These are phyloP conservation scores for Lavandula angustifolia DNA, from an alignment of 257 asterid genomes.

Conservation along the genomic window DNA sequence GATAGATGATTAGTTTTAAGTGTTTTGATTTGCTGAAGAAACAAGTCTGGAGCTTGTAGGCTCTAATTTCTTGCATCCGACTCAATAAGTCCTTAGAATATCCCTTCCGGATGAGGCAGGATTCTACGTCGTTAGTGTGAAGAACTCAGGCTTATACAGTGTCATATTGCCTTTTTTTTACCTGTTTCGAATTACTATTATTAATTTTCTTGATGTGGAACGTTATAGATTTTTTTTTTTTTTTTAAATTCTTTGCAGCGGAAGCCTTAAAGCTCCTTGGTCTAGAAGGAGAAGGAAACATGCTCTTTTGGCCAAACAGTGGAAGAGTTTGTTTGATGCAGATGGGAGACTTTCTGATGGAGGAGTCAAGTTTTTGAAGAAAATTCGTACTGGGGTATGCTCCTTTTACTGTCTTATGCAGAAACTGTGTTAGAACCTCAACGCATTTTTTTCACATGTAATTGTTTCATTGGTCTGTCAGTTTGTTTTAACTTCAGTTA, in stretches of 20 bases:
- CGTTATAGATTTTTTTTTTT: constrained; percentile 26
- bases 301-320: constrained; percentile 66
- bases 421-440: no score
- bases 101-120: constrained; percentile 2
- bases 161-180: constrained; percentile 1
- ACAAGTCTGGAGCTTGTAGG: neutral
- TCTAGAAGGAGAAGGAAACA: constrained; percentile 79
- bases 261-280: constrained; percentile 89
- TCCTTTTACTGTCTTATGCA: neutral
- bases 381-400: constrained; percentile 83
- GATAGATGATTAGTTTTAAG: constrained; percentile 10
- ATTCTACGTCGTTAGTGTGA: constrained; percentile 7
- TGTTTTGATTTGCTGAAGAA: constrained; percentile 6
- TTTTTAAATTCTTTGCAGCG: constrained; percentile 44
- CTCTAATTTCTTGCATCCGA: neutral
- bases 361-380: constrained; percentile 84
- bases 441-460: no score
- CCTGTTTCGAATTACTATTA: constrained; percentile 17
- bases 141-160: neutral
- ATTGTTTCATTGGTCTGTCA: neutral
- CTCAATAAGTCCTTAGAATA: neutral
- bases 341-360: constrained; percentile 81
- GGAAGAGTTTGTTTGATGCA: constrained; percentile 68
- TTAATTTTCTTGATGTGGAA: constrained; percentile 21
- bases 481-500: constrained; percentile 20